Percentiles rank a stretch among this genome's conserved stretches.
These are phyloP conservation scores for Castanea mollissima DNA, from an alignment of 306 rosid genomes.

Conservation along the genomic window DNA sequence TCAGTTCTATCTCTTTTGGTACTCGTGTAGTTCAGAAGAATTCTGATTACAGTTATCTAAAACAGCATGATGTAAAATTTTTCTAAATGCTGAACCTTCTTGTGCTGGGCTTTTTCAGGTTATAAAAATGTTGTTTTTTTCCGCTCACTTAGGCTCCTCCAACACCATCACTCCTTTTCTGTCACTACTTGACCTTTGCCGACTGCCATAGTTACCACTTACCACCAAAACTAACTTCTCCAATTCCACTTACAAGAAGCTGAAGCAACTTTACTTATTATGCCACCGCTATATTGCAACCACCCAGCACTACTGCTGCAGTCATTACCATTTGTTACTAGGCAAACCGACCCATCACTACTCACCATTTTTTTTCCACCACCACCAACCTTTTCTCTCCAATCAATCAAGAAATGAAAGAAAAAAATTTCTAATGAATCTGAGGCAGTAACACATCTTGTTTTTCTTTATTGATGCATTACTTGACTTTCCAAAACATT, in stretches of 20 bases:
- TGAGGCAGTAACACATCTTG: no score
- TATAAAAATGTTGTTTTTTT: neutral
- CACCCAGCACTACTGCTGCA: no score
- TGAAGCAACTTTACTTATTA: neutral
- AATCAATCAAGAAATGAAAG: no score
- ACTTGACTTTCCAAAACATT: no score
- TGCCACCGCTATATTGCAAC: no score
- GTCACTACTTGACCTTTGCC: neutral
- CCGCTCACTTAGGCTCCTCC: neutral
- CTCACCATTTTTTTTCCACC: no score
- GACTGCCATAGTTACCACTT: neutral
- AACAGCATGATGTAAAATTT: neutral
- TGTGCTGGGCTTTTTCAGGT: neutral
- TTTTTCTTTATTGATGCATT: no score
- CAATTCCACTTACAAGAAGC: neutral
- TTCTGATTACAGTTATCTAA: neutral
- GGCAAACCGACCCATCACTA: no score
- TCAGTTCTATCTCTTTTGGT: neutral
- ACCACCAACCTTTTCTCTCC: no score
- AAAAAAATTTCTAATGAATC: no score
- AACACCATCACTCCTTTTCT: neutral
- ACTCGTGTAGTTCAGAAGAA: neutral
- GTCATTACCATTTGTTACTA: no score
- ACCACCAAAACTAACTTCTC: neutral
- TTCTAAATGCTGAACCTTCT: neutral